Percentiles rank a stretch among this genome's conserved stretches.
Evolutionary conservation across 768 basidiomycete species (phyloP).

Genomic region (Auricularia heimuer): DNA sequence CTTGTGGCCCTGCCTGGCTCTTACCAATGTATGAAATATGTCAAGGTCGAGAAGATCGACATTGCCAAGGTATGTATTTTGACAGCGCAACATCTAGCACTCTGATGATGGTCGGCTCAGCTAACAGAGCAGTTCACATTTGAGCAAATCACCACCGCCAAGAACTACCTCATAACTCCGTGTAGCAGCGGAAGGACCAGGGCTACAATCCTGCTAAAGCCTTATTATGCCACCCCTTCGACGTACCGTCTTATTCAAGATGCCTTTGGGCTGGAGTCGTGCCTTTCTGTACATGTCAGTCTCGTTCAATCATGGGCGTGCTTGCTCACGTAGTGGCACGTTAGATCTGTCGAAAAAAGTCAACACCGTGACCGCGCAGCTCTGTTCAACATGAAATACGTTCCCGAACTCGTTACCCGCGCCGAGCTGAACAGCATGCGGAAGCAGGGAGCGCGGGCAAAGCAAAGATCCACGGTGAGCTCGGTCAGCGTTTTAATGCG

Average conservation of each 20-base stretch:
- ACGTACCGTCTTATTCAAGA: constrained; percentile 98
- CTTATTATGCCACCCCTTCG: constrained; percentile 95
- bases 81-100: background rate
- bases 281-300: constrained; percentile 92
- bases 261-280: constrained; percentile 98
- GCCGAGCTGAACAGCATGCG: constrained; percentile 23
- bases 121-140: constrained; percentile 79
- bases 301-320: constrained; percentile 1
- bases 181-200: constrained; percentile 67
- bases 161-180: constrained; percentile 65
- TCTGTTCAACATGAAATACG: constrained; percentile 90
- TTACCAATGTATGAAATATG: constrained; percentile 92
- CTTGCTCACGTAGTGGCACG: constrained; percentile 1
- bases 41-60: constrained; percentile 95
- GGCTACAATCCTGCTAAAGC: constrained; percentile 88
- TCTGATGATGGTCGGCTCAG: constrained; percentile 28
- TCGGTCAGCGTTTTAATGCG: too few relatives aligned
- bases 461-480: too few relatives aligned
- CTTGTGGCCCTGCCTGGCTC: constrained; percentile 79
- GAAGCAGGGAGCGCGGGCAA: too few relatives aligned
- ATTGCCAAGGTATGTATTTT: constrained; percentile 56
- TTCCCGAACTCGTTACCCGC: constrained; percentile 89
- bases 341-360: constrained; percentile 96
- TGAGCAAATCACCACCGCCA: constrained; percentile 92
- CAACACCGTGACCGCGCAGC: constrained; percentile 54